A percentile compares a stretch with the other conserved stretches of the same genome.
phyloP scores from a whole-genome alignment of 345 rosid genomes.

The Gossypium anomalum region DNA sequence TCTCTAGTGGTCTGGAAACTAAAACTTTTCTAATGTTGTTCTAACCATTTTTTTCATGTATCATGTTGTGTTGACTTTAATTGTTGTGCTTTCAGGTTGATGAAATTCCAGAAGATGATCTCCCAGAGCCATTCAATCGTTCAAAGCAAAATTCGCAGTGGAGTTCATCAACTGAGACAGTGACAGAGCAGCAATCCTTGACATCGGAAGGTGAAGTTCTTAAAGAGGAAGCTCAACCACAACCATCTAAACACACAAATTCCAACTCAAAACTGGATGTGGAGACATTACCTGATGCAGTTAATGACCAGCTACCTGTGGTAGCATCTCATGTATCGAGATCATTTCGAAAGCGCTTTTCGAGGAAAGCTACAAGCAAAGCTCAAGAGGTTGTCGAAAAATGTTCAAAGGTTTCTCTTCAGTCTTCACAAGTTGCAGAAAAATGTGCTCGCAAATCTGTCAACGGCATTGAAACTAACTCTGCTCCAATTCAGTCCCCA shows the following conservation, averaged over 20 bases:
- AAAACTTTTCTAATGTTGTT: not conserved
- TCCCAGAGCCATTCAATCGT: conserved; percentile 64
- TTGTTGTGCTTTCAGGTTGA: conserved; percentile 45
- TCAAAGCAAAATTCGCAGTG: conserved; percentile 18
- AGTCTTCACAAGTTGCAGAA: conserved; percentile 17
- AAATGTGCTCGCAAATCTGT: conserved; percentile 13
- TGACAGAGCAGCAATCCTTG: conserved; percentile 16
- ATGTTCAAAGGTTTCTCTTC: conserved; percentile 8
- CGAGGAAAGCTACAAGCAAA: conserved; percentile 17
- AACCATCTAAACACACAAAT: not conserved
- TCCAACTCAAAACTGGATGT: not conserved
- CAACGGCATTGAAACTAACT: conserved; percentile 18
- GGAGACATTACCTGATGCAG: conserved; percentile 13
- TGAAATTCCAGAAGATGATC: conserved; percentile 61
- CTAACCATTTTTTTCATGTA: not conserved
- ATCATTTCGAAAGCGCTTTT: conserved; percentile 42
- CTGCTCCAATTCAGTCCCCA: conserved; percentile 24
- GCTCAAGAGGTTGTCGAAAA: not conserved
- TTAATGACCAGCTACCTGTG: conserved; percentile 26
- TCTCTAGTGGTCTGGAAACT: not conserved
- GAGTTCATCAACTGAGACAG: conserved; percentile 10
- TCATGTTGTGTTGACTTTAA: not conserved
- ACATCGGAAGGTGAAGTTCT: not conserved
- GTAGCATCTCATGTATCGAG: conserved; percentile 41
- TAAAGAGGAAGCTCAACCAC: not conserved